Base-by-base conservation (phyloP, 768 basidiomycete species). In the Lentinula lateritia region DNA sequence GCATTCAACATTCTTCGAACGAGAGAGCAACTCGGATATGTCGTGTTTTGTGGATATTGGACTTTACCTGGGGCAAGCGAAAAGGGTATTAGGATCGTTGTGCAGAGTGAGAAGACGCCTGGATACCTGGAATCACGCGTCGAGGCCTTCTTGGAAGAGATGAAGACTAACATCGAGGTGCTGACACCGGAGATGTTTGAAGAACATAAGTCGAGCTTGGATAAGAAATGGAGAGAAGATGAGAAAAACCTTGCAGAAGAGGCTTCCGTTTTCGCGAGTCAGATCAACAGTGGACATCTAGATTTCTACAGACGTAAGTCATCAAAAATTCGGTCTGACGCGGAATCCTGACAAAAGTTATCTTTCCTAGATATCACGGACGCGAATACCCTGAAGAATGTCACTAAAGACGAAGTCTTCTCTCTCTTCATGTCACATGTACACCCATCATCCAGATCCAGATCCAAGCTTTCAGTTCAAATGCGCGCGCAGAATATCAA, bases 21-120 rank as follows among this genome's bases (percentile, higher is more conserved):
- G 3, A 88, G 93, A 70, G 93, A 98, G 70, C 97, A 99, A 72
- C 81, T 99, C 1, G 97, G 97, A 5, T 99, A 99, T 71, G 81
- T 97, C 46, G 95, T 97, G 39, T 83, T 79, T 8, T 87, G 84
- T 64, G 77, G 78, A 0, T 69, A 75, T 35, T 86, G 83, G 83
- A 70, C 77, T 9, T 72, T 89, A 46, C 70, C 81, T 45, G 89
- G 90, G n/a, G 77, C 83, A 2, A 86, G 83, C 50, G 83, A 89
- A 63, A 81, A 84, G 63, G 94, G 95, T 6, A 74, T 95, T 63
- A 85, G 92, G 46, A 83, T 98, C 58, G 77, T 94, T 6, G 82
- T 98, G 35, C 97, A 99, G 75, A 92, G 90, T 69, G 95, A 98
- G 75, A 87, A 87, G 60, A 77, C 79, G 9, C 86, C 95, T 8